phyloP scores from a whole-genome alignment of 2,329 filamentous ascomycete species.

The Exophiala viscosa region DNA sequence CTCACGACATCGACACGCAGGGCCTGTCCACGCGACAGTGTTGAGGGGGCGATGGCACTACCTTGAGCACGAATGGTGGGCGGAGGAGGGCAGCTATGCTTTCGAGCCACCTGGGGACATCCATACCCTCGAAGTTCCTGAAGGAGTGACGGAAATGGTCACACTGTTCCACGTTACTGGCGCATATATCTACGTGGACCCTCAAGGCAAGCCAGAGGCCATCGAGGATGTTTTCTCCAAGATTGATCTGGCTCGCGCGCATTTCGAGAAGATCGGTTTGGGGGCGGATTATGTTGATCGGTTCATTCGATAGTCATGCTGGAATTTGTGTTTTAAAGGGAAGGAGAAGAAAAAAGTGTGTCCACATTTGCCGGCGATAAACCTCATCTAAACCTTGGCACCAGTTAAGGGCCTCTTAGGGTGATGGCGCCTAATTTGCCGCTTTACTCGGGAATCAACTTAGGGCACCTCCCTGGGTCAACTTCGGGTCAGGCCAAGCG shows the following conservation, averaged over 20 bases:
- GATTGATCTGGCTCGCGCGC: slow-evolving; percentile 30
- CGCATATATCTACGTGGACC: slow-evolving; percentile 37
- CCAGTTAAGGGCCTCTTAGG: too few relatives aligned
- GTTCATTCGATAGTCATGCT: slow-evolving; percentile 25
- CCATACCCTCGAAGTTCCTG: slow-evolving; percentile 36
- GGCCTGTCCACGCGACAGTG: slow-evolving; percentile 34
- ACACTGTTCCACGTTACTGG: slow-evolving; percentile 37
- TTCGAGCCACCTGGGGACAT: slow-evolving; percentile 38
- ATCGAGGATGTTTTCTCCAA: slow-evolving; percentile 38
- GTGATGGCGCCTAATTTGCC: too few relatives aligned
- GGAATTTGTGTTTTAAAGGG: background rate
- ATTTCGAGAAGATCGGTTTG: slow-evolving; percentile 35
- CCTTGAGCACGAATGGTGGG: slow-evolving; percentile 38
- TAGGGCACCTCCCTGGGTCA: too few relatives aligned
- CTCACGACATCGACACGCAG: slow-evolving; percentile 35
- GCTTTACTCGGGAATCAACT: too few relatives aligned
- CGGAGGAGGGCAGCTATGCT: slow-evolving; percentile 34
- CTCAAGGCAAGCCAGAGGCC: slow-evolving; percentile 32
- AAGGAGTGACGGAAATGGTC: slow-evolving; percentile 35
- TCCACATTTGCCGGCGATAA: background rate
- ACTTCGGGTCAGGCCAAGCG: too few relatives aligned
- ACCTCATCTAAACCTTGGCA: too few relatives aligned
- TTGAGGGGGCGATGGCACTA: slow-evolving; percentile 37
- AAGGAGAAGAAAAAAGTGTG: background rate
- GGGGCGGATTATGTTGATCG: slow-evolving; percentile 32